phyloP scores from a whole-genome alignment of 768 basidiomycete species.

The Erythrobasidium yunnanense region DNA sequence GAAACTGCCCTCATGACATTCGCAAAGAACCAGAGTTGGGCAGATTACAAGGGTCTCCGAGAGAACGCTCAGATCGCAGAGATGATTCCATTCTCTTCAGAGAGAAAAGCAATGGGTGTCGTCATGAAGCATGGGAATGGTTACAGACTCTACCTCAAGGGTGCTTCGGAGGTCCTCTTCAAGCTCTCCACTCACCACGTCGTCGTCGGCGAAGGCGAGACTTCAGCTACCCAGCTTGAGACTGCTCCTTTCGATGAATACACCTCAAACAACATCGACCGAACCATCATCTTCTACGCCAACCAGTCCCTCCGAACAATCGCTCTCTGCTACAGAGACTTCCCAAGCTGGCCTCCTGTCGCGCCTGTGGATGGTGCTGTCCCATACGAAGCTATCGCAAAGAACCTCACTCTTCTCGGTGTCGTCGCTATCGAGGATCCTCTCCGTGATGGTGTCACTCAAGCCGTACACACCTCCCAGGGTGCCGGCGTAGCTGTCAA shows the following conservation, averaged over 20 bases:
- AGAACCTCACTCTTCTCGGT: slow-evolving; percentile 69
- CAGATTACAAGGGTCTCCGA: slow-evolving; percentile 57
- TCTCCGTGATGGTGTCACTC: slow-evolving; percentile 72
- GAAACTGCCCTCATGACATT: slow-evolving; percentile 83
- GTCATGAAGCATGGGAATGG: slow-evolving; percentile 56
- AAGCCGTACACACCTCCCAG: slow-evolving; percentile 77
- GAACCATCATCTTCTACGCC: slow-evolving; percentile 95
- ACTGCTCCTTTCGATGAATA: slow-evolving; percentile 55
- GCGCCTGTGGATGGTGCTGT: slow-evolving; percentile 40
- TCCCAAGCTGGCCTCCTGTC: slow-evolving; percentile 69
- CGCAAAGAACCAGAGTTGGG: slow-evolving; percentile 69
- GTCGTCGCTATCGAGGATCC: slow-evolving; percentile 96
- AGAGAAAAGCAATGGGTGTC: slow-evolving; percentile 88
- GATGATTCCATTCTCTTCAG: slow-evolving; percentile 86
- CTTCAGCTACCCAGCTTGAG: slow-evolving; percentile 38
- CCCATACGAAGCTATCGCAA: slow-evolving; percentile 45
- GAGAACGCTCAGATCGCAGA: slow-evolving; percentile 55
- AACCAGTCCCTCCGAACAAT: slow-evolving; percentile 91
- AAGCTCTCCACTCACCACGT: slow-evolving; percentile 65
- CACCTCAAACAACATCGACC: slow-evolving; percentile 64
- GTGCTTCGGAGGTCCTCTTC: slow-evolving; percentile 83
- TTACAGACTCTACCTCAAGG: slow-evolving; percentile 69
- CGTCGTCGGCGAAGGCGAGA: slow-evolving; percentile 47
- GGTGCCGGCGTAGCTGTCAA: slow-evolving; percentile 84
- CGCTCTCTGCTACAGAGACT: slow-evolving; percentile 83